Conservation (phyloP, 2,329 filamentous ascomycete genomes). For the Exophiala xenobiotica region DNA sequence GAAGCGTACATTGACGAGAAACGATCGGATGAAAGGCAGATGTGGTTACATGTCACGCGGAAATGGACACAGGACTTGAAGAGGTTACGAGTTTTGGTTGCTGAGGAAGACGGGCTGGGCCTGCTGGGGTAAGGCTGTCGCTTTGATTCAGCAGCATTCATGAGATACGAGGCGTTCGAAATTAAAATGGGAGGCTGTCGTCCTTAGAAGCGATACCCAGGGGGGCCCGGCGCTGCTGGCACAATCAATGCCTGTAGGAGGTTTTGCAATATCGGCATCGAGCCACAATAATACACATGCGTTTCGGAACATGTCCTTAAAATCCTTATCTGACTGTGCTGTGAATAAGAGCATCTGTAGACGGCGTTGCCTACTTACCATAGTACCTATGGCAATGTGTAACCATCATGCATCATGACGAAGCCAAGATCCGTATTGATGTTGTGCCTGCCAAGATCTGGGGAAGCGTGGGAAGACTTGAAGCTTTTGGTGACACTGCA, state of each 20-base stretch:
- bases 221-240: background rate
- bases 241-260: constrained; percentile 7
- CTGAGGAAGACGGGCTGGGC: constrained; percentile 30
- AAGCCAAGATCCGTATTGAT: background rate
- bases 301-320: background rate
- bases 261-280: background rate
- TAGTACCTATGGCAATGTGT: background rate
- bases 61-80: constrained; percentile 32
- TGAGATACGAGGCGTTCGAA: constrained; percentile 7
- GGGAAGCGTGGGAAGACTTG: constrained; percentile 2
- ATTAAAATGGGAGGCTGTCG: constrained; percentile 1
- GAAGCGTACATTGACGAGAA: constrained; percentile 30
- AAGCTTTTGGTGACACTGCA: background rate
- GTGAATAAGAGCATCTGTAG: no score
- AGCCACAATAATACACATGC: background rate
- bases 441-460: constrained; percentile 22
- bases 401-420: background rate
- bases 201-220: constrained; percentile 16
- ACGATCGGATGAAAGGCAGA: constrained; percentile 27
- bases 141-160: background rate
- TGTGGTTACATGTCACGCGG: constrained; percentile 29
- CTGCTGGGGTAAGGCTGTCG: constrained; percentile 16
- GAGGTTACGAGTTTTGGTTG: constrained; percentile 26
- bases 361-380: no score
- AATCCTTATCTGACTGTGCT: no score